Conservation (phyloP, 2,329 filamentous ascomycete genomes). For the Simplicillium sp. region DNA sequence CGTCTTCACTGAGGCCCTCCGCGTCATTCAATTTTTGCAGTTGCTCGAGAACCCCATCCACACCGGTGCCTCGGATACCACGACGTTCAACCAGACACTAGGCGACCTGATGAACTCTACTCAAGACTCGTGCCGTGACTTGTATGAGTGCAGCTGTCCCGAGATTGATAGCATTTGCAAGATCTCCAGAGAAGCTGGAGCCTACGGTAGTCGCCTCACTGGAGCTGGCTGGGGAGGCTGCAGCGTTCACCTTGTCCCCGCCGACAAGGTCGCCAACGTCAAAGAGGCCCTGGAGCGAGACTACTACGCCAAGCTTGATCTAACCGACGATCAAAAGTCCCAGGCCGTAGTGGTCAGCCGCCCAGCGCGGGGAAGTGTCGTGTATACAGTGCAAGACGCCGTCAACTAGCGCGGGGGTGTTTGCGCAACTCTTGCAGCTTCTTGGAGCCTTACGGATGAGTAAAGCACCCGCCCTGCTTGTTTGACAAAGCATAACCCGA, state of each 20-base stretch:
- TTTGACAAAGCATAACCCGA: too few species aligned
- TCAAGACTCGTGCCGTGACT: slow-evolving; percentile 74
- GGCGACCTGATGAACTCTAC: slow-evolving; percentile 83
- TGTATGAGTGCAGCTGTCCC: slow-evolving; percentile 86
- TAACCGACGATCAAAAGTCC: slow-evolving; percentile 62
- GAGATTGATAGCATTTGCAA: slow-evolving; percentile 85
- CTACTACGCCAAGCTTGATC: slow-evolving; percentile 65
- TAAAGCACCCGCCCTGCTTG: too few species aligned
- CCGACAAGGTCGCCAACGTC: slow-evolving; percentile 69
- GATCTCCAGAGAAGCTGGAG: slow-evolving; percentile 68
- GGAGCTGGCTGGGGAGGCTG: slow-evolving; percentile 97
- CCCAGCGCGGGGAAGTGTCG: slow-evolving; percentile 64
- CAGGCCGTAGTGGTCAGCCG: slow-evolving; percentile 83
- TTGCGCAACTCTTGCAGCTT: too few species aligned
- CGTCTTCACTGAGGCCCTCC: slow-evolving; percentile 80
- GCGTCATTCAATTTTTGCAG: slow-evolving; percentile 74
- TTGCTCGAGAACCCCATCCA: slow-evolving; percentile 52
- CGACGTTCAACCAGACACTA: slow-evolving; percentile 54
- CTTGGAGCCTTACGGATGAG: too few species aligned
- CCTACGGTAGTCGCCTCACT: slow-evolving; percentile 77
- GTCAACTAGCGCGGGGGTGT: slow-evolving; percentile 7
- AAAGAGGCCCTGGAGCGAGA: slow-evolving; percentile 67
- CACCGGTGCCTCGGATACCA: slow-evolving; percentile 38
- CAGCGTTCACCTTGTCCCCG: slow-evolving; percentile 85
- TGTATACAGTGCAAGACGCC: slow-evolving; percentile 31